These are phyloP conservation scores for Carex sylvatica DNA, from an alignment of 202 grass and related monocot species.

Conservation along the genomic window DNA sequence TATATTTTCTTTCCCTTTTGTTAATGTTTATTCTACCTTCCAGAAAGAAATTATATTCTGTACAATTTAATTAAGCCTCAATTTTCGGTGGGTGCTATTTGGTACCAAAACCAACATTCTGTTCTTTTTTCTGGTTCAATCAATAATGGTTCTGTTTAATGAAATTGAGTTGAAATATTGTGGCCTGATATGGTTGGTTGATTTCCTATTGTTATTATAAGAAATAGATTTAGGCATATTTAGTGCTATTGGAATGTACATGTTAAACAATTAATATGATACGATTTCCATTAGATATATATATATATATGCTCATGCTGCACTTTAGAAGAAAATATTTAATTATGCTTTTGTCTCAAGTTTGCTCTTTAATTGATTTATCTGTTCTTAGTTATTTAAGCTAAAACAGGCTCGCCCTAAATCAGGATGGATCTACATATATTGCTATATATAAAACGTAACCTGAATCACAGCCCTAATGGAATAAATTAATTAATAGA, in stretches of 20 bases:
- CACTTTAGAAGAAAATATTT: background rate
- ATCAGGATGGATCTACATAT: background rate
- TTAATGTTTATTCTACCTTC: conserved; percentile 2
- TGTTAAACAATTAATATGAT: no score
- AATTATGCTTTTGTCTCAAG: background rate
- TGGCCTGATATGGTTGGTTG: background rate
- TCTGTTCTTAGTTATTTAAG: background rate
- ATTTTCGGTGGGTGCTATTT: background rate
- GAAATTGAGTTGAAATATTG: background rate
- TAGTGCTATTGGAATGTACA: background rate
- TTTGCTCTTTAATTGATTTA: background rate
- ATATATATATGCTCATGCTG: background rate
- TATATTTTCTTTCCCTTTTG: background rate
- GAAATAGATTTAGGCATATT: no score
- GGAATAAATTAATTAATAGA: no score
- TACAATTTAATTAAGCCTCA: background rate
- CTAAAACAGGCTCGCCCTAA: background rate
- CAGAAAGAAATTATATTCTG: background rate
- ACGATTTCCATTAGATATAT: no score
- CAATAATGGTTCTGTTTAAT: background rate
- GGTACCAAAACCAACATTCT: background rate
- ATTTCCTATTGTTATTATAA: background rate
- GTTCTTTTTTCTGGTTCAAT: background rate
- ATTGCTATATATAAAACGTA: background rate
- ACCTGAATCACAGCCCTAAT: background rate